These are phyloP conservation scores for Diaporthe sp. DNA, from an alignment of 2,329 filamentous ascomycete genomes.

Conservation along the genomic window DNA sequence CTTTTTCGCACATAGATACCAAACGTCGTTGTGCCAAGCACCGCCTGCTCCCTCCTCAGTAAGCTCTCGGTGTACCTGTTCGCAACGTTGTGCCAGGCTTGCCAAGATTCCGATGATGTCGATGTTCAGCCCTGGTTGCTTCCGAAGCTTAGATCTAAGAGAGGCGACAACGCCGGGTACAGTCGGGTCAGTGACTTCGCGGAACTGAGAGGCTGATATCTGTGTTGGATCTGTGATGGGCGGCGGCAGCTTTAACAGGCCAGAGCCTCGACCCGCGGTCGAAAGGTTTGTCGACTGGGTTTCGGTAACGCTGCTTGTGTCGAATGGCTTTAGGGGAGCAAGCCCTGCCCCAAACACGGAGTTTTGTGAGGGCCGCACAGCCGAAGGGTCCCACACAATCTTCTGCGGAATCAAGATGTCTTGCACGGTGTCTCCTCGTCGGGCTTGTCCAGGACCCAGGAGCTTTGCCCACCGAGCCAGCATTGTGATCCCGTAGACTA, in stretches of 20 bases:
- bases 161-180: conserved; percentile 57
- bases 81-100: conserved; percentile 57
- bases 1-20: conserved; percentile 64
- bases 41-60: conserved; percentile 50
- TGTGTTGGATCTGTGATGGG: conserved; percentile 35
- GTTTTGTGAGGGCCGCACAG: conserved; percentile 1
- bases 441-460: conserved; percentile 52
- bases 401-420: conserved; percentile 37
- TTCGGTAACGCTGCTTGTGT: background rate
- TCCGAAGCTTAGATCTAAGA: conserved; percentile 57
- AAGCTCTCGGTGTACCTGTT: conserved; percentile 57
- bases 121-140: conserved; percentile 60
- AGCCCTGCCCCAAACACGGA: conserved; percentile 11
- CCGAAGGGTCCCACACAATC: conserved; percentile 40
- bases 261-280: background rate
- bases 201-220: conserved; percentile 42
- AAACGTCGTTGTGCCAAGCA: conserved; percentile 60
- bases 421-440: background rate
- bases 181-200: conserved; percentile 53
- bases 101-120: conserved; percentile 61
- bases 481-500: conserved; percentile 66
- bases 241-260: conserved; percentile 5
- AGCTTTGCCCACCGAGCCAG: conserved; percentile 66
- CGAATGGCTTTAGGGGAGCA: conserved; percentile 22
- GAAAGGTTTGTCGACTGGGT: background rate